phyloP scores from a whole-genome alignment of 106 monocot species.

The Xerophyta viscosa region DNA sequence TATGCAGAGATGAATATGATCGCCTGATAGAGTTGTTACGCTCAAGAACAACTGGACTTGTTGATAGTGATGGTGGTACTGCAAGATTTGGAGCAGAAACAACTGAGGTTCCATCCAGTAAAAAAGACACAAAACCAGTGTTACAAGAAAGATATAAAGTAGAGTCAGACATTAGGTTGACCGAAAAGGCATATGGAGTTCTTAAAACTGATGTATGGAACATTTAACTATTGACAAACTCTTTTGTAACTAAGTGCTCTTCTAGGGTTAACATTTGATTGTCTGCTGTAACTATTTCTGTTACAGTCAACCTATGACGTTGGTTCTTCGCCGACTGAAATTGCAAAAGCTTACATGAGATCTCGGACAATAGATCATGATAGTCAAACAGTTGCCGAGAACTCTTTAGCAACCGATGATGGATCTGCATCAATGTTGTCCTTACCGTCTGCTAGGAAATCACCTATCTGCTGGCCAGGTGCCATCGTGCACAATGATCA shows the following conservation, averaged over 20 bases:
- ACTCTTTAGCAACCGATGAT: background rate
- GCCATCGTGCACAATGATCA: conserved; percentile 14
- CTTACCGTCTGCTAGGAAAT: conserved; percentile 10
- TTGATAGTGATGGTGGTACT: conserved; percentile 1
- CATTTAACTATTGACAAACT: background rate
- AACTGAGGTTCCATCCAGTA: background rate
- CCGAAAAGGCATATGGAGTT: background rate
- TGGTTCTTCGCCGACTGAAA: conserved; percentile 42
- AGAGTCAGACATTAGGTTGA: background rate
- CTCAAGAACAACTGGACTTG: conserved; percentile 30
- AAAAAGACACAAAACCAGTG: conserved; percentile 6
- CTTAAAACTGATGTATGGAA: conserved; percentile 14
- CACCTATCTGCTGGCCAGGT: conserved; percentile 37
- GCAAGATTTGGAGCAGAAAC: conserved; percentile 6
- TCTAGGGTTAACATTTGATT: background rate
- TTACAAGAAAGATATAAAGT: conserved; percentile 1
- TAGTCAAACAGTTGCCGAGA: background rate
- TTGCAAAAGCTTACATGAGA: conserved; percentile 58
- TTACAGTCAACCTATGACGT: conserved; percentile 20
- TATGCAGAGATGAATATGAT: conserved; percentile 34
- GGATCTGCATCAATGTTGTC: conserved; percentile 15
- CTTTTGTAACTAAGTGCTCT: too few species aligned
- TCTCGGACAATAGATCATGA: conserved; percentile 8
- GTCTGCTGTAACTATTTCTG: background rate
- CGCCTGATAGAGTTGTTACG: conserved; percentile 26